These are phyloP conservation scores for Trichophyton schoenleinii DNA, from an alignment of 2,329 filamentous ascomycete species.

Conservation along the genomic window DNA sequence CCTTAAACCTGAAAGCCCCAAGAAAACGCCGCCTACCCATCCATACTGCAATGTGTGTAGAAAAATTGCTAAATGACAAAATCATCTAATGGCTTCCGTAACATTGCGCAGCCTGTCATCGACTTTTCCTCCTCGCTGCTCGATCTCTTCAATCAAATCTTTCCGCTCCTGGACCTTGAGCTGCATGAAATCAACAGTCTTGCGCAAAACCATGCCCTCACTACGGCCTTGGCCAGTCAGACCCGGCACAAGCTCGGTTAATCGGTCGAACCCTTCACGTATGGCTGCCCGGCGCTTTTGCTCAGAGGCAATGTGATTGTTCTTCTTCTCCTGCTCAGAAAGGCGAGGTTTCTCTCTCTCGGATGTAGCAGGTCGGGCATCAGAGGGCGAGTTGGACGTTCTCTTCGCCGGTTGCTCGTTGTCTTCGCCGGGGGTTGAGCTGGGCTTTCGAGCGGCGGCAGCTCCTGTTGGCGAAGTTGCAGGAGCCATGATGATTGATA, in stretches of 20 bases:
- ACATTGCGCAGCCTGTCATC: slow-evolving; percentile 25
- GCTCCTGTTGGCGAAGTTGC: not conserved
- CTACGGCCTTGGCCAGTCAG: slow-evolving; percentile 72
- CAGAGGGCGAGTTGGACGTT: slow-evolving; percentile 5
- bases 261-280: slow-evolving; percentile 67
- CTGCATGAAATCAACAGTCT: slow-evolving; percentile 54
- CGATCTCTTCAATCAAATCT: slow-evolving; percentile 45
- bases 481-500: not conserved
- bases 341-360: slow-evolving; percentile 24
- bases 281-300: slow-evolving; percentile 60
- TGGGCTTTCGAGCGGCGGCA: not conserved
- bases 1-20: not conserved
- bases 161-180: slow-evolving; percentile 48
- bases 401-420: not conserved
- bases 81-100: slow-evolving; percentile 9
- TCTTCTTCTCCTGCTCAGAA: slow-evolving; percentile 59
- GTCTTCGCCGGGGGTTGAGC: not conserved
- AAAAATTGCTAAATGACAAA: not conserved
- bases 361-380: not conserved
- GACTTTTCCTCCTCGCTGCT: slow-evolving; percentile 47
- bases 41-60: not conserved
- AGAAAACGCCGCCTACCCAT: not conserved
- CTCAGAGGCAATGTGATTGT: slow-evolving; percentile 58
- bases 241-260: slow-evolving; percentile 69
- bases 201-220: slow-evolving; percentile 69